Evolutionary conservation across 2,329 filamentous ascomycete genomes (phyloP), one percentile per base, ranked within the genome.

Genomic region (Paradendryphiella salina): DNA sequence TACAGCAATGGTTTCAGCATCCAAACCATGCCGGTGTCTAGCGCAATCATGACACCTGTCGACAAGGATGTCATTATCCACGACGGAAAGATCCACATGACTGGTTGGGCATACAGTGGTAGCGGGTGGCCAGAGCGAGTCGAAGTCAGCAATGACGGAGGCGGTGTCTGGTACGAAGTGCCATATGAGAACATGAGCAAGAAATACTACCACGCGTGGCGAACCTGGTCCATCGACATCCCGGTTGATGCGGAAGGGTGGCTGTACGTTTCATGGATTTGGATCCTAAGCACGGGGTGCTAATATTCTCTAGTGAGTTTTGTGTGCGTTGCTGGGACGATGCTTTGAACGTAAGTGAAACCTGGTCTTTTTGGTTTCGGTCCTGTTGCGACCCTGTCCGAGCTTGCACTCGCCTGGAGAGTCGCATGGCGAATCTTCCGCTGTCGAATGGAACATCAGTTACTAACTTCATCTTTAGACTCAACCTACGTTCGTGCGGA

Each of bases 21-120:
- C 60, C 86, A 89, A 62, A 85, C 88, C 29, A 89, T 88, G 85
- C 86, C 86, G 0, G 85, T 88, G 3, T 82, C 79, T 38, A 82
- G 78, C 13, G 85, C 85, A 15, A 87, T 88, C 60, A 87, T 87
- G 82, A 75, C 80, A 0, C 85, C 85, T 0, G 75, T 77, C 72
- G 79, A 80, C 15, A 84, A 84, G 59, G 79, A 85, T n/a, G 78
- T 81, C 1, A 77, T 86, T 23, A 71, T 86, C 0, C 84, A 87
- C 58, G 76, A 80, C 13, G 84, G 85, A 7, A 77, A 74, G 38
- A 85, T 87, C 43, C 73, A 74, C 5, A 74, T 82, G 54, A 79
- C 78, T 39, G 75, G 76, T 4, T 77, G 77, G 76, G 75, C 75
- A 9, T 77, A 75, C 53, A 69, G 67, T 28, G 74, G 77, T 14